These are phyloP conservation scores for Rhodosporidiobolus odoratus DNA, from an alignment of 768 basidiomycete genomes.

Conservation along the genomic window DNA sequence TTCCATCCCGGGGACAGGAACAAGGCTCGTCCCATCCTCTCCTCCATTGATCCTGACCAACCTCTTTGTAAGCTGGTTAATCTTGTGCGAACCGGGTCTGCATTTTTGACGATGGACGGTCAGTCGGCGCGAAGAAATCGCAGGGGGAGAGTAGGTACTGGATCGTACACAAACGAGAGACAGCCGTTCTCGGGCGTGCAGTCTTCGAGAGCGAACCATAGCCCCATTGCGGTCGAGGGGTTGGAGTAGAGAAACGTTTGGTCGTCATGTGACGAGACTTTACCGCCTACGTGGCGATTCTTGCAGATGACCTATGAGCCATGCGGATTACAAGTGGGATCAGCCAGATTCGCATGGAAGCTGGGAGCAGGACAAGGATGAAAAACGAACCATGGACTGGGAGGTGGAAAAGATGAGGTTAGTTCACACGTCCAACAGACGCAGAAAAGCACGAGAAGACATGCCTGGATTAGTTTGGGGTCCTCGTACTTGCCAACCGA, in stretches of 20 bases:
- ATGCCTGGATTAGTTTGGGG: conserved; percentile 54
- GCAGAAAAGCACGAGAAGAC: too few relatives aligned
- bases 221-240: conserved; percentile 85
- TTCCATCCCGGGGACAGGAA: conserved; percentile 52
- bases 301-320: conserved; percentile 66
- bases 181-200: conserved; percentile 80
- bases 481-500: conserved; percentile 78
- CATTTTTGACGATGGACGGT: not conserved
- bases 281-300: conserved; percentile 80
- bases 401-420: conserved; percentile 49
- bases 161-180: conserved; percentile 61
- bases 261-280: conserved; percentile 92
- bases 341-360: conserved; percentile 77
- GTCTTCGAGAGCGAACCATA: conserved; percentile 91
- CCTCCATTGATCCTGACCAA: conserved; percentile 64
- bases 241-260: conserved; percentile 79
- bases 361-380: not conserved
- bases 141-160: not conserved
- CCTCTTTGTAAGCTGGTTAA: conserved; percentile 63
- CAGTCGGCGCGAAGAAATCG: not conserved
- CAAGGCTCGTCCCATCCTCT: conserved; percentile 73
- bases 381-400: not conserved
- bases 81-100: conserved; percentile 75
- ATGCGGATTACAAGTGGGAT: conserved; percentile 21
- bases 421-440: too few relatives aligned